These are phyloP conservation scores for Penicillium cosmopolitanum DNA, from an alignment of 495 filamentous ascomycete species.

Conservation along the genomic window DNA sequence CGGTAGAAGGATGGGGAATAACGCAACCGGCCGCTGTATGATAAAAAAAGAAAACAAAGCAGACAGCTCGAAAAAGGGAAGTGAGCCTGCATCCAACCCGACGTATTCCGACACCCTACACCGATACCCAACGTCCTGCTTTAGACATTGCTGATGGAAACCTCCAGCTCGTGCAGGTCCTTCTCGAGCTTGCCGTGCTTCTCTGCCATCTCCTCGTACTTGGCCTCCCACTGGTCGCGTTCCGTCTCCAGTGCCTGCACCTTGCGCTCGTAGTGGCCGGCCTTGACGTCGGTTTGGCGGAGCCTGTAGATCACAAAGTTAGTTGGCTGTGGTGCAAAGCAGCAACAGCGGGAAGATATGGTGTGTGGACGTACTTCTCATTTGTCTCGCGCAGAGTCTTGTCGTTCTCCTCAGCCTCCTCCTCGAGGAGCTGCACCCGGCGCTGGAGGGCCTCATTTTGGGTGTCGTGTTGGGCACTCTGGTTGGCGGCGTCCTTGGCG, in stretches of 20 bases:
- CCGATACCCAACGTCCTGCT: conserved; percentile 23
- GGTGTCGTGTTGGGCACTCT: conserved; percentile 72
- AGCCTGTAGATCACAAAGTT: conserved; percentile 62
- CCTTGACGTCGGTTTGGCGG: conserved; percentile 97
- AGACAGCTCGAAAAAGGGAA: conserved; percentile 31
- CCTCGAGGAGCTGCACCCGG: conserved; percentile 92
- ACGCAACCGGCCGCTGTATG: conserved; percentile 30
- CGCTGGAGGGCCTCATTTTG: conserved; percentile 89
- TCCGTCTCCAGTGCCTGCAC: conserved; percentile 91
- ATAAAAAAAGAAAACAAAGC: conserved; percentile 24
- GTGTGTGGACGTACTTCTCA: conserved; percentile 76
- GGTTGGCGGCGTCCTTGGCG: conserved; percentile 74
- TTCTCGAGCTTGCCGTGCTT: conserved; percentile 84
- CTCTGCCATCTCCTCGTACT: conserved; percentile 95
- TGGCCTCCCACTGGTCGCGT: conserved; percentile 89
- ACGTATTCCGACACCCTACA: conserved; percentile 33
- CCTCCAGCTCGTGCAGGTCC: conserved; percentile 86
- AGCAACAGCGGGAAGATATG: neutral
- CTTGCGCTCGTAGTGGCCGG: conserved; percentile 99
- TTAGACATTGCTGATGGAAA: conserved; percentile 91
- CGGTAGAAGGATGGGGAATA: conserved; percentile 27
- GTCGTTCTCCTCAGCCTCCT: conserved; percentile 95
- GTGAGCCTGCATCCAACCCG: conserved; percentile 36
- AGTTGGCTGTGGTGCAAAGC: conserved; percentile 12
- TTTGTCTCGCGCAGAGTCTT: conserved; percentile 93